Evolutionary conservation across 2,329 filamentous ascomycete genomes (phyloP).

Genomic region (Colletotrichum sp.): DNA sequence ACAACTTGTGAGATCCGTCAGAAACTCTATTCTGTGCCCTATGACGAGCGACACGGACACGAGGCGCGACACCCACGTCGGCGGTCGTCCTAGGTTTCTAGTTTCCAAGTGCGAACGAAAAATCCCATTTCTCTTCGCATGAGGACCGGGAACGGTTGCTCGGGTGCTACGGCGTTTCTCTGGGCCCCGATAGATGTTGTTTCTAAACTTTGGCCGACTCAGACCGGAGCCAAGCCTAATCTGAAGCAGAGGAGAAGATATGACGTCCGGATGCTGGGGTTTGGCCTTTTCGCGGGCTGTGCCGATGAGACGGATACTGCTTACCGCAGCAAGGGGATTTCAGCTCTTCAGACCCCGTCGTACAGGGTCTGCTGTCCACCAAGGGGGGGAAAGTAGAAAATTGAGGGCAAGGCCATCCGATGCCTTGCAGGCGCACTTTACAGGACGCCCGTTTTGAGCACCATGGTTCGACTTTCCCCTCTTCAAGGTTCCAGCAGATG

Average conservation of each 20-base stretch:
- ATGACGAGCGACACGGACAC: neutral
- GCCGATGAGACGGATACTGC: neutral
- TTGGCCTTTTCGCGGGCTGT: neutral
- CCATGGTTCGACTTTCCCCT: slow-evolving; percentile 6
- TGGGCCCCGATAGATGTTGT: slow-evolving; percentile 6
- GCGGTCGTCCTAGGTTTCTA: neutral
- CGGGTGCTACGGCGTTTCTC: slow-evolving; percentile 7
- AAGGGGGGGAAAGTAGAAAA: neutral
- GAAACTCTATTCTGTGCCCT: neutral
- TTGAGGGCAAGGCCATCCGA: neutral
- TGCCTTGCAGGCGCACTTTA: neutral
- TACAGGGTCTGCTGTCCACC: neutral
- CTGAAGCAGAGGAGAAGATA: slow-evolving; percentile 9
- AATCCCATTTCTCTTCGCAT: neutral
- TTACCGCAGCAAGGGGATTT: neutral
- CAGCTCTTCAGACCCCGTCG: neutral
- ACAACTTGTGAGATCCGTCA: neutral
- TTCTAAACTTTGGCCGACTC: slow-evolving; percentile 3
- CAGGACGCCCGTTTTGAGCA: slow-evolving; percentile 3
- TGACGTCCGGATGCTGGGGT: slow-evolving; percentile 7
- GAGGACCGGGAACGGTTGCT: neutral
- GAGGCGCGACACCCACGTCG: neutral
- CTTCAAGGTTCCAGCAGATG: neutral
- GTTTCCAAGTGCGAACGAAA: neutral
- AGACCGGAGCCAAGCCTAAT: slow-evolving; percentile 1